phyloP scores from a whole-genome alignment of 352 stramenopile species.

The Pilasporangium apinafurcum region DNA sequence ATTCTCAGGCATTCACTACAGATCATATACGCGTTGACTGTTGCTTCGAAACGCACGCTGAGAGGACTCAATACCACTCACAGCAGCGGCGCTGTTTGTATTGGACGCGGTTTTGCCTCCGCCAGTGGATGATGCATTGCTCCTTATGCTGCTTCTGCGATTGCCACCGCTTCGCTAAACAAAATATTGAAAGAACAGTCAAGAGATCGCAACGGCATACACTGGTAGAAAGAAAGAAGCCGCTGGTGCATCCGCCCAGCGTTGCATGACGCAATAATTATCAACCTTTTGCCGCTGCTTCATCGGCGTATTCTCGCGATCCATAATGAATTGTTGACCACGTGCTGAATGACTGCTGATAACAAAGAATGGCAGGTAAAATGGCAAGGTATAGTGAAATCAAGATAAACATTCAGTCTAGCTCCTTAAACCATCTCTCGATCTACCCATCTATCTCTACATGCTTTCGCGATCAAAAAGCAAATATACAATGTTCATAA shows the following conservation, averaged over 20 bases:
- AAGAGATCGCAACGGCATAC: neutral
- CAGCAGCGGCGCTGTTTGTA: neutral
- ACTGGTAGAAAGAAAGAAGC: too few relatives aligned
- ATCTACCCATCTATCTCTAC: too few relatives aligned
- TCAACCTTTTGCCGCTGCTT: conserved; percentile 78
- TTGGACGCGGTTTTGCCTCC: neutral
- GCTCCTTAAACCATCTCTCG: too few relatives aligned
- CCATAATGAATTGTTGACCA: conserved; percentile 23
- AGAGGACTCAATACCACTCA: neutral
- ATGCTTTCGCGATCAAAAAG: too few relatives aligned
- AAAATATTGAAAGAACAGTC: neutral
- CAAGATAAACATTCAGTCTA: too few relatives aligned
- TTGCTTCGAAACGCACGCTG: conserved; percentile 18
- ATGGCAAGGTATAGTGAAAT: too few relatives aligned
- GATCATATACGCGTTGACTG: conserved; percentile 9
- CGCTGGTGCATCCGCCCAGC: neutral
- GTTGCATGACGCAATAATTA: too few relatives aligned
- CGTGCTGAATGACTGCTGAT: neutral
- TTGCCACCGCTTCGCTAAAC: conserved; percentile 18
- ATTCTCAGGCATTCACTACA: neutral
- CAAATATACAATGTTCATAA: too few relatives aligned
- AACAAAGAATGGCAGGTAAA: too few relatives aligned
- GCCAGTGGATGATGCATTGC: conserved; percentile 2
- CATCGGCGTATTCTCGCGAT: conserved; percentile 65
- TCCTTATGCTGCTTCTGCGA: conserved; percentile 12